Base-by-base conservation (phyloP, 352 stramenopile species). In the Phytophthora macrochlamydospora region DNA sequence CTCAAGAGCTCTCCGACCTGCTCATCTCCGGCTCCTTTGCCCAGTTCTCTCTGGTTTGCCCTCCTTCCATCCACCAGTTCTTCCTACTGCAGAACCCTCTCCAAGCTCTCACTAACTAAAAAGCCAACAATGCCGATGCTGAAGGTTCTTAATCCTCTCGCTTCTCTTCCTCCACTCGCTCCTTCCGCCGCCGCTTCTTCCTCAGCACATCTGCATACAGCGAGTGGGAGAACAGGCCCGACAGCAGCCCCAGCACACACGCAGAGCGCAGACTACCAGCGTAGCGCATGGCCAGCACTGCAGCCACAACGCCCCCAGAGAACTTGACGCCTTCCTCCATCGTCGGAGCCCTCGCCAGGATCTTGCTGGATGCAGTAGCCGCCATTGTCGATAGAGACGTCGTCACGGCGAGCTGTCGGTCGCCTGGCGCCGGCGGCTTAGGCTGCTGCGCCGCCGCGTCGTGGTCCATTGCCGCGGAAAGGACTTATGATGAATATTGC, bases 131-230 rank as follows among this genome's bases (percentile, higher is more conserved):
- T 58, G 51, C 50, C 14, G 18, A 24, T 24, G 18, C 18, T 24
- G 18, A 24, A 24, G 18, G 18, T 24, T 58, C 58, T 8, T 38
- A 14, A 28, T 61, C 62, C 24, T 46, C 50, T 32, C 18, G 14
- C 48, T 66, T 35, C 35, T 60, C 29, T 13, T 71, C 54, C 48
- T 64, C 58, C 62, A 67, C 35, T 30, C n/a, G 31, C 40, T 37
- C 52, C 56, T 65, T 18, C 59, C 54, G 57, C 29, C 67, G 62
- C 12, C 54, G 62, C 50, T 73, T 76, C 38, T 81, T 87, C 38
- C 69, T 73, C 51, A 92, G 59, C 56, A 92, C 81, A 37, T 92
- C 84, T 1, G 80, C 84, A 56, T 91, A 92, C 18, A 93, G 56
- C 33, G 82, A 91, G 59, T 93, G 85, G 3, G 82, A 75, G 46